These are phyloP conservation scores for Chlorella sorokiniana DNA, from an alignment of 139 green algal species.

Conservation along the genomic window DNA sequence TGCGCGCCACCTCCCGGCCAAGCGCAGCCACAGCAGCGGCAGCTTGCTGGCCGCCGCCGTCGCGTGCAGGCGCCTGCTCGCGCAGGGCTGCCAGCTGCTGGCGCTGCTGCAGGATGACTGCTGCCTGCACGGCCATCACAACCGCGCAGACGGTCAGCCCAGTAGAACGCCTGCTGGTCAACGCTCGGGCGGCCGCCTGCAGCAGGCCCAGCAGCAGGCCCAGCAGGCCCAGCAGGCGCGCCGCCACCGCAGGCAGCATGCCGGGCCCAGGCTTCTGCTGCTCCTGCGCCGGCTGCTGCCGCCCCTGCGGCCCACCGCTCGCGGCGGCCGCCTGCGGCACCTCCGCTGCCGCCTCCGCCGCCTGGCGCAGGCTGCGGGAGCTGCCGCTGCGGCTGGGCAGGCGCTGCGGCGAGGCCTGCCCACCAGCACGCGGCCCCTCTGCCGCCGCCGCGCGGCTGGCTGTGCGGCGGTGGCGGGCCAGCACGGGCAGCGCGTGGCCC, in stretches of 20 bases:
- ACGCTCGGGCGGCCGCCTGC: background rate
- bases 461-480: slow-evolving; percentile 7
- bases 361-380: background rate
- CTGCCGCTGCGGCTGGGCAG: background rate
- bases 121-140: slow-evolving; percentile 5
- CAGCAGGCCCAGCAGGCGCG: background rate
- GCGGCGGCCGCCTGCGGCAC: background rate
- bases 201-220: background rate
- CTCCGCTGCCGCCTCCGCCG: background rate
- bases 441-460: background rate
- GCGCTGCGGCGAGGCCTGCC: background rate
- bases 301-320: background rate
- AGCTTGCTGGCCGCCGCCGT: background rate
- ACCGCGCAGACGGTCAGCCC: background rate
- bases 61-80: background rate
- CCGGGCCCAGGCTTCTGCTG: background rate
- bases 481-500: slow-evolving; percentile 4
- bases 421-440: background rate
- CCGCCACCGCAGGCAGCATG: no score
- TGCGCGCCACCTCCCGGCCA: background rate
- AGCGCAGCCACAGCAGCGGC: background rate
- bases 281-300: background rate
- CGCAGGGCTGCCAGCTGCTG: slow-evolving; percentile 9
- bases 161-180: background rate
- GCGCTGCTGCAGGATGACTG: slow-evolving; percentile 19